These are phyloP conservation scores for Diddensiella santjacobensis DNA, from an alignment of 805 yeast species.

Conservation along the genomic window DNA sequence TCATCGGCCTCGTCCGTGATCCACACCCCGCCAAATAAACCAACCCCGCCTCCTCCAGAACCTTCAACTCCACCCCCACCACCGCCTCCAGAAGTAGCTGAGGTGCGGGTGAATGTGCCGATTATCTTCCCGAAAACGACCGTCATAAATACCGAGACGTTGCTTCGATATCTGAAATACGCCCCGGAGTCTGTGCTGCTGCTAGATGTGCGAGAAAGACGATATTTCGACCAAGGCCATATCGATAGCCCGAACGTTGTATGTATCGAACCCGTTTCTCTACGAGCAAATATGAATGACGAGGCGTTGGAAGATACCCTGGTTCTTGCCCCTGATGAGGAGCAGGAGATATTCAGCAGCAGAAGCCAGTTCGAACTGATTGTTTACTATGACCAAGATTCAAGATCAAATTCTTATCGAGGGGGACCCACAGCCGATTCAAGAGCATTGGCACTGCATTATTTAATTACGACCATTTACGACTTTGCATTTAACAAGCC, in stretches of 20 bases:
- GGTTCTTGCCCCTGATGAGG: constrained; percentile 52
- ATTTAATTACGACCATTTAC: constrained; percentile 39
- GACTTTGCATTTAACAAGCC: constrained; percentile 37
- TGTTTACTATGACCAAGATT: constrained; percentile 56
- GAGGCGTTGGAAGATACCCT: constrained; percentile 64
- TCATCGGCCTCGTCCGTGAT: background rate
- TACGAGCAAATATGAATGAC: constrained; percentile 50
- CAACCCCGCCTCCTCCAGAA: constrained; percentile 1
- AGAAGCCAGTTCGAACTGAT: constrained; percentile 58
- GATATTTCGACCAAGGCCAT: constrained; percentile 60
- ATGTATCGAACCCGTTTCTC: constrained; percentile 71
- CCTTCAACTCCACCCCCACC: constrained; percentile 14
- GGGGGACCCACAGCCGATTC: constrained; percentile 22
- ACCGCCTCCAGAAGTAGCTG: background rate
- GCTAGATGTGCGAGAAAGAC: constrained; percentile 65
- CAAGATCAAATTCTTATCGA: constrained; percentile 21
- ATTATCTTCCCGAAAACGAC: constrained; percentile 29
- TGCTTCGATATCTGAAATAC: constrained; percentile 23
- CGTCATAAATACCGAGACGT: constrained; percentile 26
- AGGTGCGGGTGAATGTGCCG: background rate
- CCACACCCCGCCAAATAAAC: background rate
- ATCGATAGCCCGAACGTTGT: constrained; percentile 53
- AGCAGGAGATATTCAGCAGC: constrained; percentile 48
- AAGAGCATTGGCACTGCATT: constrained; percentile 20
- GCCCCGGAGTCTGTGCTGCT: constrained; percentile 44